These are phyloP conservation scores for Spongospora subterranea DNA, from an alignment of 208 protist genomes.

Conservation along the genomic window DNA sequence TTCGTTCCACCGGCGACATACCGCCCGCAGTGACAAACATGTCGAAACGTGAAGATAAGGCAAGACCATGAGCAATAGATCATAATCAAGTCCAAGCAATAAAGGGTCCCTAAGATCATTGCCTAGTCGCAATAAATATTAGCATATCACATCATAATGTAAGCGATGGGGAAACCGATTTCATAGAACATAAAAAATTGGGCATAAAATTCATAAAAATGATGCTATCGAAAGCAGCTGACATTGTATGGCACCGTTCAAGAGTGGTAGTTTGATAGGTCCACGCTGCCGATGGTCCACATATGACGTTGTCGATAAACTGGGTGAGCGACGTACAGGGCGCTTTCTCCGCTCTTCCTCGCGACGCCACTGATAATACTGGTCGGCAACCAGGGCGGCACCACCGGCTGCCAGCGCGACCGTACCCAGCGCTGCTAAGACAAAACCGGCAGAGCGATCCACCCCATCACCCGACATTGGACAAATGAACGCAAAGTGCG, in stretches of 20 bases:
- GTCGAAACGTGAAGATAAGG: neutral
- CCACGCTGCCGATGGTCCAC: neutral
- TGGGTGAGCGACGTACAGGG: neutral
- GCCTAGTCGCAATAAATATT: neutral
- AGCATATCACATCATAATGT: neutral
- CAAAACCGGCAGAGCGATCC: neutral
- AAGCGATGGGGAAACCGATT: neutral
- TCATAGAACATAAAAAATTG: neutral
- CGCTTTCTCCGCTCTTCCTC: neutral
- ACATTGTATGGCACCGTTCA: neutral
- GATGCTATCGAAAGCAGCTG: neutral
- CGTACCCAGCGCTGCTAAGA: neutral
- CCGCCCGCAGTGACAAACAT: neutral
- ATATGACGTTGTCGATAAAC: neutral
- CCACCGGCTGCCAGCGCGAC: neutral
- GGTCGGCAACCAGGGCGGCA: slow-evolving; percentile 1
- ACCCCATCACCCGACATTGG: no score
- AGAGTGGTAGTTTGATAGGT: neutral
- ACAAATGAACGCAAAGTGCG: no score
- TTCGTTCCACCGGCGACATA: neutral
- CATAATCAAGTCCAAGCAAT: neutral
- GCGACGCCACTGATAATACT: neutral
- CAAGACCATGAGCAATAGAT: neutral
- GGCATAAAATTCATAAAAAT: neutral
- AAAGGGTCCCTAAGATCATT: neutral